Percentiles rank a stretch among this genome's conserved stretches.
Conservation (phyloP, 1,284 basidiomycete genomes). For the Ustilago shanxiensis region DNA sequence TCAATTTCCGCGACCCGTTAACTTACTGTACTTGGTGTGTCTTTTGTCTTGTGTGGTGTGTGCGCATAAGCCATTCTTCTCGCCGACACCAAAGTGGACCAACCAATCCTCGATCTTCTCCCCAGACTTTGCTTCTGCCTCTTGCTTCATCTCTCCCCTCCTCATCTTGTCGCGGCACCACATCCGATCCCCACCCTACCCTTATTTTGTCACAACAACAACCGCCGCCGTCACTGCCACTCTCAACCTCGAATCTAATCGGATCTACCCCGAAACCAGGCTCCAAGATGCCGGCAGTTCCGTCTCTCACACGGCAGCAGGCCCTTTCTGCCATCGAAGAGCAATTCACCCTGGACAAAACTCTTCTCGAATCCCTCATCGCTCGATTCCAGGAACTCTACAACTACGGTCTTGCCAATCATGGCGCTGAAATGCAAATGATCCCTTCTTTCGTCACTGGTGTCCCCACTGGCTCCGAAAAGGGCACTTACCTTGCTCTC, state of each 20-base stretch:
- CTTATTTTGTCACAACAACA: neutral
- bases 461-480: constrained; percentile 62
- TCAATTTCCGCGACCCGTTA: neutral
- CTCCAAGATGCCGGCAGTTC: constrained; percentile 51
- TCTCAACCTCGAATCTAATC: neutral
- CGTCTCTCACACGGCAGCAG: constrained; percentile 39
- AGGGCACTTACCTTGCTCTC: constrained; percentile 65
- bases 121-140: neutral
- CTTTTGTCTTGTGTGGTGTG: neutral
- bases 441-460: constrained; percentile 66
- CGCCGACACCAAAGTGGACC: too few relatives aligned
- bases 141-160: neutral
- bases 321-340: constrained; percentile 48
- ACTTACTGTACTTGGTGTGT: neutral
- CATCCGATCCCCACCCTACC: neutral
- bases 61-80: constrained; percentile 14
- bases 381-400: constrained; percentile 59
- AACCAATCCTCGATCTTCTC: constrained; percentile 1
- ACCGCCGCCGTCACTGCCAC: neutral
- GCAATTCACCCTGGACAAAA: constrained; percentile 53
- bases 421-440: constrained; percentile 67
- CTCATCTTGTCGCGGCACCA: neutral
- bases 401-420: constrained; percentile 55
- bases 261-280: neutral
- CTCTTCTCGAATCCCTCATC: constrained; percentile 50